Base-by-base conservation (phyloP, 2,329 filamentous ascomycete genomes). In the Raffaelea albimanens region DNA sequence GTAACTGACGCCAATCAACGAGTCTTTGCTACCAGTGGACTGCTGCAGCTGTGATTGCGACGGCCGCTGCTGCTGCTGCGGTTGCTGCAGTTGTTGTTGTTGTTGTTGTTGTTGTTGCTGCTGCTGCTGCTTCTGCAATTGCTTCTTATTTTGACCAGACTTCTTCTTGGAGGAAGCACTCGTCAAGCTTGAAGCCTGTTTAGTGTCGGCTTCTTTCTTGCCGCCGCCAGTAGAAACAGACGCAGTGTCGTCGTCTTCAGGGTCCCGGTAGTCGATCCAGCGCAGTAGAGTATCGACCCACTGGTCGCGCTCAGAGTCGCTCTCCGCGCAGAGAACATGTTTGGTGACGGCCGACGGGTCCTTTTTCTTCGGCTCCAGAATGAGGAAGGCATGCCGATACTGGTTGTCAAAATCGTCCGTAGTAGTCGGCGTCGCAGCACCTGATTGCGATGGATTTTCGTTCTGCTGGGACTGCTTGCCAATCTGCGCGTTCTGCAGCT, bases 301-400 rank as follows among this genome's bases (percentile, higher is more conserved):
- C 40, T 83, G 75, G 65, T 98, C 93, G 50, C 93, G 82, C 68
- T 98, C 93, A 50, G 75, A 76, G 58, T 98, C 93, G 58, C 86
- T 97, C 65, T 98, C 93, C 0, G 93, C 91, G 62, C 93, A 98
- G 18, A 98, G 72, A 1, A 98, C 90, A 62, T 98, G 93, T 54
- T 91, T 87, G 21, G 96, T 87, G 46, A 91, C 76, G 55, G 85
- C 89, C 20, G 75, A 82, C 0, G 89, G 89, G 60, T 98, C 93
- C 65, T 95, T 97, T 64, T 89, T 88, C 70, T 98, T 98, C 1
- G 91, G 91, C 61, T 98, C 93, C 45, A 97, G 64, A 46, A 98
- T 86, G 41, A 97, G 71, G 67, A 98, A 98, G 1, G 93, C 93
- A 66, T 98, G 93, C 5, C 93, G 85, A 62, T 95, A 98, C 63